A percentile compares a stretch with the other conserved stretches of the same genome.
phyloP scores from a whole-genome alignment of 1,139 yeast species.

The Suhomyces anneliseae region DNA sequence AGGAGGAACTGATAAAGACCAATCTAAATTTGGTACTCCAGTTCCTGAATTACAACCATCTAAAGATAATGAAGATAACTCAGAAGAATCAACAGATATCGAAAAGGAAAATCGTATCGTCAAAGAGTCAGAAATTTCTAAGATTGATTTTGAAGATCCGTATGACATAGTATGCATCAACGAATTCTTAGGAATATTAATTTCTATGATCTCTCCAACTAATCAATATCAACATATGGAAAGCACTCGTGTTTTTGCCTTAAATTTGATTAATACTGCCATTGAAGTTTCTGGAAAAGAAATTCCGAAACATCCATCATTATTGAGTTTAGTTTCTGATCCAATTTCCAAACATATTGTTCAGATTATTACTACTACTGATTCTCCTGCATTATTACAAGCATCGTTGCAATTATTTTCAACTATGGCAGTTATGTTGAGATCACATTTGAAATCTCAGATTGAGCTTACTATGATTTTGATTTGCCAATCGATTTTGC shows the following conservation, averaged over 20 bases:
- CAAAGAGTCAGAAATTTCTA: background rate
- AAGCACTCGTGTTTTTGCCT: slow-evolving; percentile 79
- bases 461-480: slow-evolving; percentile 64
- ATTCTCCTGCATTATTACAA: slow-evolving; percentile 66
- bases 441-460: slow-evolving; percentile 61
- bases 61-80: slow-evolving; percentile 7
- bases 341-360: slow-evolving; percentile 81
- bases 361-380: slow-evolving; percentile 72
- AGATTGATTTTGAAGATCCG: slow-evolving; percentile 35
- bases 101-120: background rate
- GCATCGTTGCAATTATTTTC: slow-evolving; percentile 76
- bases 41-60: slow-evolving; percentile 9
- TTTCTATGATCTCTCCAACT: slow-evolving; percentile 82
- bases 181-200: slow-evolving; percentile 70
- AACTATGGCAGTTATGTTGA: slow-evolving; percentile 61
- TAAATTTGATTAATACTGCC: slow-evolving; percentile 72
- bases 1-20: slow-evolving; percentile 33
- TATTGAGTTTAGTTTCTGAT: slow-evolving; percentile 70
- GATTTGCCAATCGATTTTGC: slow-evolving; percentile 55
- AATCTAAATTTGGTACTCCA: slow-evolving; percentile 14
- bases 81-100: background rate
- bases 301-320: slow-evolving; percentile 63
- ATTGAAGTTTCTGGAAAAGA: slow-evolving; percentile 78
- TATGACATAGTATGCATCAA: slow-evolving; percentile 69
- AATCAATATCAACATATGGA: slow-evolving; percentile 86